Percentiles rank a stretch among this genome's conserved stretches.
These are phyloP conservation scores for Protea cynaroides DNA, from an alignment of 164 flowering plant genomes.

Conservation along the genomic window DNA sequence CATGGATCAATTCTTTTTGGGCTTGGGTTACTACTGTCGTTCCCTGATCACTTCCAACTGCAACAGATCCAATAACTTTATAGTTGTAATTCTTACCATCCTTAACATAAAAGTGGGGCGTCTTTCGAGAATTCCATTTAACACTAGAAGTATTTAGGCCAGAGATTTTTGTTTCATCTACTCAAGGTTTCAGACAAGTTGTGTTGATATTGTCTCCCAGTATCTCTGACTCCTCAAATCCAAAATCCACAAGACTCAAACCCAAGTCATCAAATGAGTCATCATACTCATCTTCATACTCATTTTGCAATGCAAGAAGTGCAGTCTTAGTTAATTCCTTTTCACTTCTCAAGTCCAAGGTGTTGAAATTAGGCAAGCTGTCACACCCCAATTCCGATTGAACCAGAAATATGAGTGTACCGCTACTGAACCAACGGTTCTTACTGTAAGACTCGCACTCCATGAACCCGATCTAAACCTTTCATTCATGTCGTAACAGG, in stretches of 20 bases:
- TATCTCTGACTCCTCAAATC: slow-evolving; percentile 53
- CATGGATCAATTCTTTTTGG: slow-evolving; percentile 67
- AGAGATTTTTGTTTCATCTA: slow-evolving; percentile 24
- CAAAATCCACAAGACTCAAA: slow-evolving; percentile 62
- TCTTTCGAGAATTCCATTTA: slow-evolving; percentile 65
- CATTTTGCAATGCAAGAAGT: slow-evolving; percentile 56
- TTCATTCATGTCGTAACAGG: too few relatives aligned
- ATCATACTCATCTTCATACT: slow-evolving; percentile 98
- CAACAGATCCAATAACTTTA: slow-evolving; percentile 82
- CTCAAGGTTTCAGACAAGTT: slow-evolving; percentile 23
- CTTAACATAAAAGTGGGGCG: slow-evolving; percentile 86
- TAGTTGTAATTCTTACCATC: slow-evolving; percentile 98
- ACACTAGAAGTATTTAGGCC: slow-evolving; percentile 24
- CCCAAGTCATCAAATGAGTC: slow-evolving; percentile 97
- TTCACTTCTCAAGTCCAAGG: slow-evolving; percentile 40
- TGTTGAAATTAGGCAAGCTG: slow-evolving; percentile 24
- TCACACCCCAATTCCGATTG: too few relatives aligned
- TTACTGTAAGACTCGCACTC: too few relatives aligned
- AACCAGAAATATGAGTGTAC: too few relatives aligned
- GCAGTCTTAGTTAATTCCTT: slow-evolving; percentile 36
- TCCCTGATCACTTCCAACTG: slow-evolving; percentile 59
- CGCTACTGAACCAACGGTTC: too few relatives aligned
- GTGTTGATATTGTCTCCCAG: slow-evolving; percentile 40
- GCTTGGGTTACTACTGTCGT: slow-evolving; percentile 56
- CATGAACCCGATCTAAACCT: too few relatives aligned